These are phyloP conservation scores for Cryptosporidium ubiquitum DNA, from an alignment of 169 alveolate genomes.

Conservation along the genomic window DNA sequence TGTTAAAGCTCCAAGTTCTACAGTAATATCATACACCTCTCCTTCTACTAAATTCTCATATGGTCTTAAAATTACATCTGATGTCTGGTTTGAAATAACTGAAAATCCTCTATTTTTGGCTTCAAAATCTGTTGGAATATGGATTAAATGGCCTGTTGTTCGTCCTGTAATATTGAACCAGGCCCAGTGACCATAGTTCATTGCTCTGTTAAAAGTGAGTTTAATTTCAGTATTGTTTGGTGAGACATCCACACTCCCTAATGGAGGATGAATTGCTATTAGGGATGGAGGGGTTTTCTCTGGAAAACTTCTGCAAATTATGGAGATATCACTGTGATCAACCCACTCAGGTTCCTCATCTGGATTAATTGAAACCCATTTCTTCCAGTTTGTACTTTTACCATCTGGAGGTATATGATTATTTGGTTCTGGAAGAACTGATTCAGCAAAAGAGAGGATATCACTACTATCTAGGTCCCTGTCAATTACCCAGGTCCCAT, in stretches of 20 bases:
- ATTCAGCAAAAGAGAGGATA: slow-evolving; percentile 76
- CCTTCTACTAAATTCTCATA: slow-evolving; percentile 75
- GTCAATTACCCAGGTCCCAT: slow-evolving; percentile 79
- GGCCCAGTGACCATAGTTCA: slow-evolving; percentile 81
- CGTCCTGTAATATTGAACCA: slow-evolving; percentile 75
- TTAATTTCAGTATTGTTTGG: slow-evolving; percentile 63
- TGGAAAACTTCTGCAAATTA: slow-evolving; percentile 70
- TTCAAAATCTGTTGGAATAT: slow-evolving; percentile 67
- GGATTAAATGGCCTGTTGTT: slow-evolving; percentile 48
- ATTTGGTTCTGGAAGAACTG: slow-evolving; percentile 66
- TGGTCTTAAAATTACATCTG: slow-evolving; percentile 42
- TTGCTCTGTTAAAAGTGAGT: slow-evolving; percentile 77
- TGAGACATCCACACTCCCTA: slow-evolving; percentile 71
- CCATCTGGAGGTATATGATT: slow-evolving; percentile 65
- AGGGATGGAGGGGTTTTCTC: slow-evolving; percentile 77
- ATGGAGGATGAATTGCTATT: slow-evolving; percentile 73
- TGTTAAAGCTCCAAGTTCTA: slow-evolving; percentile 78
- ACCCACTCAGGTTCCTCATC: slow-evolving; percentile 75
- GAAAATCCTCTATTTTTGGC: slow-evolving; percentile 44
- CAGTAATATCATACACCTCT: slow-evolving; percentile 76
- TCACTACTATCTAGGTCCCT: slow-evolving; percentile 76
- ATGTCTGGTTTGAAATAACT: slow-evolving; percentile 51
- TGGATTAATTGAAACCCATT: slow-evolving; percentile 77
- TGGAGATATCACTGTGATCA: slow-evolving; percentile 71
- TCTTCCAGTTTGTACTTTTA: slow-evolving; percentile 52